These are phyloP conservation scores for Zoysia japonica DNA, from an alignment of 176 grass and related monocot genomes.

Conservation along the genomic window DNA sequence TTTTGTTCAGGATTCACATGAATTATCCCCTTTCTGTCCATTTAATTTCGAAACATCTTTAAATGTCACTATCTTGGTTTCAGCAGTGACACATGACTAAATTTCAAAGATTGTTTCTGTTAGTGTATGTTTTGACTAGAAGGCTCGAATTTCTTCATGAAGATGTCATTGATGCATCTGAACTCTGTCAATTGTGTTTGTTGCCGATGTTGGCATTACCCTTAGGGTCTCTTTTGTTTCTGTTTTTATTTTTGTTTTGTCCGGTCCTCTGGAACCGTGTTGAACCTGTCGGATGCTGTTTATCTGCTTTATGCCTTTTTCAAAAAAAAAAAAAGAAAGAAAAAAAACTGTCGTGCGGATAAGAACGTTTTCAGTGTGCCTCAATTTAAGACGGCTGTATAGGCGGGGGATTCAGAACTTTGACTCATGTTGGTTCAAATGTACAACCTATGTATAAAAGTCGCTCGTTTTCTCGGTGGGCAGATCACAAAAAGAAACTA, in stretches of 20 bases:
- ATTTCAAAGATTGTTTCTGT: not conserved
- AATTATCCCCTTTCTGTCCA: constrained; percentile 19
- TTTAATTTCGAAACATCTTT: not conserved
- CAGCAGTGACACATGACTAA: not conserved
- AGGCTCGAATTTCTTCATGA: not conserved
- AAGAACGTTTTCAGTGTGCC: not conserved
- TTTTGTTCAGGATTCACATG: constrained; percentile 26
- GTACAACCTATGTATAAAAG: not conserved
- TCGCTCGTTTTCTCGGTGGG: constrained; percentile 20
- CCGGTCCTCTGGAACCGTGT: no score
- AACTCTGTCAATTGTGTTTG: not conserved
- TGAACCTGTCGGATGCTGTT: no score
- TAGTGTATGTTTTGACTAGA: not conserved
- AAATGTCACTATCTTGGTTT: not conserved
- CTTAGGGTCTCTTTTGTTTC: no score
- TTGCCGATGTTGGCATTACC: no score
- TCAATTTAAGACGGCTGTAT: not conserved
- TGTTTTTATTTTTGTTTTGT: no score
- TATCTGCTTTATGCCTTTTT: no score
- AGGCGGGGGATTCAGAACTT: not conserved
- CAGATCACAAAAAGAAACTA: constrained; percentile 46
- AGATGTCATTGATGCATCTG: not conserved
- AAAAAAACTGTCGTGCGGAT: not conserved
- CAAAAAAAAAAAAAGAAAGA: no score
- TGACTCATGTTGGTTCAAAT: no score